Evolutionary conservation across 768 basidiomycete genomes (phyloP).

Genomic region (Leccinum longicurvipes): DNA sequence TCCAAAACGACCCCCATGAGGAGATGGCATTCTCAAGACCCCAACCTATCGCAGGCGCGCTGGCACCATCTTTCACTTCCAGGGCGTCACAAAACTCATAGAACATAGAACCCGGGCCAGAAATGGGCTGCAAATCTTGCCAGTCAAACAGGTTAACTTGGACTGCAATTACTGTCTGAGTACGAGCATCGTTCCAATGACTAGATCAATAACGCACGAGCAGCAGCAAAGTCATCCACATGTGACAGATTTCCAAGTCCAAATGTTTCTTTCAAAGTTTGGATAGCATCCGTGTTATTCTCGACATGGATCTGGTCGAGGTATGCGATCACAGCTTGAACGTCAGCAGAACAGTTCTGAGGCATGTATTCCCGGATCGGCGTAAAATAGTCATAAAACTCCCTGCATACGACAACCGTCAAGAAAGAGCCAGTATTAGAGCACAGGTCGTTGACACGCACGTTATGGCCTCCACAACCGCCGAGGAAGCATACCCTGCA

Average conservation of each 20-base stretch:
- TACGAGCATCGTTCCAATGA: constrained; percentile 8
- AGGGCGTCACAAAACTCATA: constrained; percentile 40
- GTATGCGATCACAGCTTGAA: constrained; percentile 59
- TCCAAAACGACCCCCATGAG: constrained; percentile 62
- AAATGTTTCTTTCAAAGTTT: constrained; percentile 53
- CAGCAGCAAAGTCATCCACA: constrained; percentile 63
- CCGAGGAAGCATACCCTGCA: constrained; percentile 47
- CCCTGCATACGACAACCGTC: constrained; percentile 2
- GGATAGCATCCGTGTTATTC: constrained; percentile 44
- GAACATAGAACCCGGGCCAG: constrained; percentile 40
- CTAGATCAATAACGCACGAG: constrained; percentile 34
- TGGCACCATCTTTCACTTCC: constrained; percentile 37
- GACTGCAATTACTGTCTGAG: constrained; percentile 32
- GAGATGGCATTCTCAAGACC: constrained; percentile 57
- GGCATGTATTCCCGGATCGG: constrained; percentile 69
- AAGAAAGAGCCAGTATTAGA: background rate
- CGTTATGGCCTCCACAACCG: constrained; percentile 44
- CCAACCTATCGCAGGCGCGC: constrained; percentile 50
- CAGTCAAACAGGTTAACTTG: constrained; percentile 61
- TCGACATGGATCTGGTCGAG: constrained; percentile 55
- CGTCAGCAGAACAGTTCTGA: constrained; percentile 68
- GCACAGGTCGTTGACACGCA: constrained; percentile 16
- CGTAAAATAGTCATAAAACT: constrained; percentile 56
- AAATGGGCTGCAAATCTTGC: constrained; percentile 56
- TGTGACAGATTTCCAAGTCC: constrained; percentile 57